Evolutionary conservation across 1,284 basidiomycete species (phyloP), one percentile per base, ranked within the genome.

Genomic region (Apiotrichum montevideense): DNA sequence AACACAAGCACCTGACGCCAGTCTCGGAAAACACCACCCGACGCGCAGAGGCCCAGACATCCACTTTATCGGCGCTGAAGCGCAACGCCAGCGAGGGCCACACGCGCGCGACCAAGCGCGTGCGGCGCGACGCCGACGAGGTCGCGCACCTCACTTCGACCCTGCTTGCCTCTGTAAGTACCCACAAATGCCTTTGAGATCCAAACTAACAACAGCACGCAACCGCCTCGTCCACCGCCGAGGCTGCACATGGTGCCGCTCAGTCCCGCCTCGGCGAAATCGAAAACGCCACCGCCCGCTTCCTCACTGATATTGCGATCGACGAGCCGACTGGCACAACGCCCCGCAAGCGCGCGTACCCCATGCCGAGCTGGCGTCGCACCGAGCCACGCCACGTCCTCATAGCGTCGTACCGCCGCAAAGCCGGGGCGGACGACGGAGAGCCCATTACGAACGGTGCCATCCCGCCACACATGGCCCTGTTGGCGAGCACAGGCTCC

Each of bases 251-350:
- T 51, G 33, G 54, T 4, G 34, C 51, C 8, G 59, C 72, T 9
- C 57, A 63, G 35, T 44, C 56, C 4, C 55, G 64, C 8, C 57
- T 78, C 35, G 54, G 62, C 14, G 41, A 51, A 4, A 66, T 77
- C 41, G 57, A 63, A 15, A 43, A 52, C 32, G 57, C 67, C 13
- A 71, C 77, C 1, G 54, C 56, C 1, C 71, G 73, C 64, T 68
- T 77, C 13, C 50, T 63, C 6, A 56, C 57, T 4, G 67, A 67
- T 10, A 70, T 80, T 10, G 62, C 59, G 4, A 67, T 73, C n/a
- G 79, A 80, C 59, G 57, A 72, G 3, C 68, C 78, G 1, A 80
- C 79, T 0, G 79, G 79, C 11, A 52, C 67, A 14, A 80, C 79
- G 3, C 79, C 79, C 0, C 66, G 66, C 29, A 78, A 79, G 61